phyloP scores from a whole-genome alignment of 2,329 filamentous ascomycete genomes.

The Zasmidium angulare region DNA sequence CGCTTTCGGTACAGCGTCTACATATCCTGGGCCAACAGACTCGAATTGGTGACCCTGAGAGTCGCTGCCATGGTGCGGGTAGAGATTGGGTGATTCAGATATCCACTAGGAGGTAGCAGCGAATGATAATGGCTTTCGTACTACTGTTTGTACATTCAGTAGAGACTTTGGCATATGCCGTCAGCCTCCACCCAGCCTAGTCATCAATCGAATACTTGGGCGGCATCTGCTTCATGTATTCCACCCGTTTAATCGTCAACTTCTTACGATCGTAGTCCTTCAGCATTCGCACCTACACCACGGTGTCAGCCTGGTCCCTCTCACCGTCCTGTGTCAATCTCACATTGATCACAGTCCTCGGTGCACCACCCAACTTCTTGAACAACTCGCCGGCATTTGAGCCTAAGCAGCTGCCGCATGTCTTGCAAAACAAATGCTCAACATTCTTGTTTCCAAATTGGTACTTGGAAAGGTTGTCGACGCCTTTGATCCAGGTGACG shows the following conservation, averaged over 20 bases:
- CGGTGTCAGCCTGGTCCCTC: neutral
- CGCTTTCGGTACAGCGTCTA: too few relatives aligned
- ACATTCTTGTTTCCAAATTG: constrained; percentile 15
- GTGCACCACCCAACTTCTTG: constrained; percentile 17
- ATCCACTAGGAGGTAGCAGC: too few relatives aligned
- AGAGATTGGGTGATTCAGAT: too few relatives aligned
- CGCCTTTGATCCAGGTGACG: constrained; percentile 22
- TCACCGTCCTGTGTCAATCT: constrained; percentile 8
- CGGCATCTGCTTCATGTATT: constrained; percentile 22
- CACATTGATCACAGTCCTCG: constrained; percentile 25
- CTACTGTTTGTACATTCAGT: neutral
- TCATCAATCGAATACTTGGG: constrained; percentile 18
- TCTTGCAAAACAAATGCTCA: constrained; percentile 27
- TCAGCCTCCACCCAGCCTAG: neutral
- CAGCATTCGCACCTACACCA: constrained; percentile 25
- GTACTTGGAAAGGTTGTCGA: constrained; percentile 23
- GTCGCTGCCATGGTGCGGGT: too few relatives aligned
- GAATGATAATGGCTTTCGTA: neutral
- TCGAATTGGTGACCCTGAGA: too few relatives aligned
- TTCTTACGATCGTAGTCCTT: constrained; percentile 25
- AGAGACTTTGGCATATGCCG: neutral
- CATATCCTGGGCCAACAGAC: too few relatives aligned
- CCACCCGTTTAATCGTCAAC: constrained; percentile 16
- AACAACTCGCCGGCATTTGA: constrained; percentile 21
- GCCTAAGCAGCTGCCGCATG: constrained; percentile 24